Conservation (phyloP, 108 stramenopile genomes). For the Craspedostauros australis region DNA sequence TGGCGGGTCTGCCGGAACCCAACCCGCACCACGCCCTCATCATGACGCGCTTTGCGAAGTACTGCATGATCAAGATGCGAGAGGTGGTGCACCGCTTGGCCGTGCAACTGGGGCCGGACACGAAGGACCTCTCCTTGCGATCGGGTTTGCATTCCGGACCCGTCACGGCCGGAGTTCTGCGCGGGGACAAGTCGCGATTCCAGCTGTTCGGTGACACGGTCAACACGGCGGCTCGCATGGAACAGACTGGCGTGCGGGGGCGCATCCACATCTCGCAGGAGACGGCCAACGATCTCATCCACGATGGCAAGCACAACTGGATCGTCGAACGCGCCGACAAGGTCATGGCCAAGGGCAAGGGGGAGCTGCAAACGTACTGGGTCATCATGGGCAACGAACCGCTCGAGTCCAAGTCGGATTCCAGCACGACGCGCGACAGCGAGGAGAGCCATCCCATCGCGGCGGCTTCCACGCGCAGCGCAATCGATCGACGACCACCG, state of each 20-base stretch:
- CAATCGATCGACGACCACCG: background rate
- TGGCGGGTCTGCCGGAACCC: constrained; percentile 23
- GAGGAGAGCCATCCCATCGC: background rate
- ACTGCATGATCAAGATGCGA: constrained; percentile 19
- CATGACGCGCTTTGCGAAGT: constrained; percentile 34
- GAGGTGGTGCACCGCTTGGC: constrained; percentile 10
- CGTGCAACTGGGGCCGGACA: constrained; percentile 17
- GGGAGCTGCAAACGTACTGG: constrained; percentile 47
- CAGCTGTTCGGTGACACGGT: constrained; percentile 26
- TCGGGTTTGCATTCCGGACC: constrained; percentile 36
- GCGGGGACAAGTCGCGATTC: constrained; percentile 18
- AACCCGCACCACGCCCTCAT: constrained; percentile 17
- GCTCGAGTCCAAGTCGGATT: background rate
- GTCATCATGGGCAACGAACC: background rate
- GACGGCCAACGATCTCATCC: constrained; percentile 28
- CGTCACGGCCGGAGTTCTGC: constrained; percentile 10
- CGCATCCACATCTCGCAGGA: constrained; percentile 40
- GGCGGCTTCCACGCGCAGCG: background rate
- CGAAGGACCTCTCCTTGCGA: constrained; percentile 25
- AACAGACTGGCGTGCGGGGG: constrained; percentile 16
- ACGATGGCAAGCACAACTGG: constrained; percentile 40
- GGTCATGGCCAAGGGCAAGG: constrained; percentile 44
- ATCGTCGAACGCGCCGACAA: constrained; percentile 24
- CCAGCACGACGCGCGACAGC: background rate
- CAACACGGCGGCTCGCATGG: constrained; percentile 10